phyloP scores from a whole-genome alignment of 495 filamentous ascomycete species.

The Podospora didyma region DNA sequence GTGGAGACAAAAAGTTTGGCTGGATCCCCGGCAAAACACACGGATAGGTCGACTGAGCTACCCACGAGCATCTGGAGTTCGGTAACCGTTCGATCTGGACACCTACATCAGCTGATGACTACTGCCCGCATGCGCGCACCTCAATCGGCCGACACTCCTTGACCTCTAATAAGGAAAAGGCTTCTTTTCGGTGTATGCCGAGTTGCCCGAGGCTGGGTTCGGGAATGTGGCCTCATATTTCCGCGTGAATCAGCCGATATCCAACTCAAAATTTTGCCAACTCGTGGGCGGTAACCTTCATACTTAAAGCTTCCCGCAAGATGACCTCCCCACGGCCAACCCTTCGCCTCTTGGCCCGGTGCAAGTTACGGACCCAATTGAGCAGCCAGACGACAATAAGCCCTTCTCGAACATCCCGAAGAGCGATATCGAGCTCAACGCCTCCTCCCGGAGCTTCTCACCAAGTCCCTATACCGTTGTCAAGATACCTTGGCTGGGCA shows the following conservation, averaged over 20 bases:
- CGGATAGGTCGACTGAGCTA: too few species aligned
- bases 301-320: slow-evolving; percentile 9
- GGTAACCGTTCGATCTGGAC: slow-evolving; percentile 27
- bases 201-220: slow-evolving; percentile 1
- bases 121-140: not conserved
- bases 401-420: slow-evolving; percentile 6
- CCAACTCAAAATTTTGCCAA: slow-evolving; percentile 4
- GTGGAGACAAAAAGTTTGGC: too few species aligned
- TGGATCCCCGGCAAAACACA: not conserved
- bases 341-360: slow-evolving; percentile 25
- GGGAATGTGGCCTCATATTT: slow-evolving; percentile 30
- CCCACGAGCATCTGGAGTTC: not conserved
- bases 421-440: slow-evolving; percentile 18
- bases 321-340: slow-evolving; percentile 23
- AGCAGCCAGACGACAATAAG: not conserved
- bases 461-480: slow-evolving; percentile 5
- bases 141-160: not conserved
- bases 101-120: slow-evolving; percentile 19
- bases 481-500: slow-evolving; percentile 20
- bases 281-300: not conserved
- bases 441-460: slow-evolving; percentile 2
- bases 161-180: not conserved
- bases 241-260: slow-evolving; percentile 23
- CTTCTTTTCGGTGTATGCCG: slow-evolving; percentile 9
- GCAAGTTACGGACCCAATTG: slow-evolving; percentile 19